Conservation (phyloP, 2,329 filamentous ascomycete species). For the Xylariaceae sp. region DNA sequence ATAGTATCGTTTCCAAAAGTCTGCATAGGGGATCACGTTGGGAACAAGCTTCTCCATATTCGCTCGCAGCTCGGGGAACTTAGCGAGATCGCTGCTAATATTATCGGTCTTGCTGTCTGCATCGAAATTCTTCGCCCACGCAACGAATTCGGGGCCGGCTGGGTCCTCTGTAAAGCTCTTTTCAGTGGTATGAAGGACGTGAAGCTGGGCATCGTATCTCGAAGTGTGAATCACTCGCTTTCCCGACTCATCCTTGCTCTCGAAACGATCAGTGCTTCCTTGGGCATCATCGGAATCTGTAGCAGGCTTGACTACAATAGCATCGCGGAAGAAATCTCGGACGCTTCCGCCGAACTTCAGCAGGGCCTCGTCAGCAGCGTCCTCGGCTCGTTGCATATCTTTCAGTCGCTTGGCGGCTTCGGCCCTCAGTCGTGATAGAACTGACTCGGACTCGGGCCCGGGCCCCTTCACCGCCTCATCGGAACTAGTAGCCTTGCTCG, state of each 20-base stretch:
- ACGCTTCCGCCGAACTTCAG: conserved; percentile 90
- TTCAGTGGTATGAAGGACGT: conserved; percentile 86
- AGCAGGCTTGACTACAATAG: conserved; percentile 83
- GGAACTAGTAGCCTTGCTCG: conserved; percentile 41
- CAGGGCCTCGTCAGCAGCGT: conserved; percentile 93
- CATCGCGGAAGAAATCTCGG: conserved; percentile 85
- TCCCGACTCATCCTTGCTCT: conserved; percentile 87
- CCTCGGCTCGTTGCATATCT: conserved; percentile 88
- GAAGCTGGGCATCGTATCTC: conserved; percentile 91
- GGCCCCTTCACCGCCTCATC: conserved; percentile 49
- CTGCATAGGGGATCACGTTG: conserved; percentile 81
- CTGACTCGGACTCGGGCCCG: conserved; percentile 53
- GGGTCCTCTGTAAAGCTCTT: conserved; percentile 86
- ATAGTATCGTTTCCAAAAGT: conserved; percentile 96
- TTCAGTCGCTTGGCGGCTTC: conserved; percentile 84
- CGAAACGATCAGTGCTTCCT: conserved; percentile 75
- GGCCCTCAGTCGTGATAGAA: conserved; percentile 74
- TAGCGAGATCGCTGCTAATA: conserved; percentile 80
- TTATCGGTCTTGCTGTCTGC: conserved; percentile 82
- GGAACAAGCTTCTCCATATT: conserved; percentile 98
- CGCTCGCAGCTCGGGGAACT: conserved; percentile 79
- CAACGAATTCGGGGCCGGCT: conserved; percentile 70
- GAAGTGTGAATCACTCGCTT: conserved; percentile 95
- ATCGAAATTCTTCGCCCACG: conserved; percentile 75
- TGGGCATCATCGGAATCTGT: conserved; percentile 51